Percentiles rank a stretch among this genome's conserved stretches.
These are phyloP conservation scores for Pseudogymnoascus sp. DNA, from an alignment of 2,329 filamentous ascomycete species.

Conservation along the genomic window DNA sequence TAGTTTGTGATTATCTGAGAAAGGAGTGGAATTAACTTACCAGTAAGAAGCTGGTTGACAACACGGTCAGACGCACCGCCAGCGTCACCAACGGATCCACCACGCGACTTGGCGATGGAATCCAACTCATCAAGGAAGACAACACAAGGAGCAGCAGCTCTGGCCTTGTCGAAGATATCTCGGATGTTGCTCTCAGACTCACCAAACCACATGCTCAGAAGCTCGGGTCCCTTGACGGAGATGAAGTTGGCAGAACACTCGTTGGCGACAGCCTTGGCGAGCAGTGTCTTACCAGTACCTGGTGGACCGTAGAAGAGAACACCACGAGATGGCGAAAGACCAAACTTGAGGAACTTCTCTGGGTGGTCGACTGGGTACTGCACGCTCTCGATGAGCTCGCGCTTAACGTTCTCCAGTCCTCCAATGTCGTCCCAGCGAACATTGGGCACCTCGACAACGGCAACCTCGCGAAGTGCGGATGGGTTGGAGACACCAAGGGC, in stretches of 20 bases:
- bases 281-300: constrained; percentile 99
- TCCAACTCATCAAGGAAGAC: constrained; percentile 99
- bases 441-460: constrained; percentile 98
- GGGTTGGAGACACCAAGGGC: constrained; percentile 97
- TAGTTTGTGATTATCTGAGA: constrained; percentile 30
- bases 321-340: constrained; percentile 93
- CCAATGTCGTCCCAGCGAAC: constrained; percentile 99
- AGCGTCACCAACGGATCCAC: constrained; percentile 89
- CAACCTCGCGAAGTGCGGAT: constrained; percentile 95
- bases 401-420: constrained; percentile 96
- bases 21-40: constrained; percentile 43
- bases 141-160: constrained; percentile 93
- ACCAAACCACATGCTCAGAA: constrained; percentile 99
- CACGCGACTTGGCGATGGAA: constrained; percentile 98
- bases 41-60: constrained; percentile 97
- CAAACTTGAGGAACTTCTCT: constrained; percentile 99
- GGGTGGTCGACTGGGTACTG: constrained; percentile 99
- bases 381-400: constrained; percentile 96
- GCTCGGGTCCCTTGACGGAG: constrained; percentile 95
- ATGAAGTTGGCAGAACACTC: constrained; percentile 99
- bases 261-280: constrained; percentile 98
- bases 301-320: constrained; percentile 98
- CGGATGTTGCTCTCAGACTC: constrained; percentile 99
- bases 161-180: constrained; percentile 99
- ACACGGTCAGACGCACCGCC: constrained; percentile 98